Base-by-base conservation (phyloP, 495 filamentous ascomycete species). In the Xylaria palmicola region DNA sequence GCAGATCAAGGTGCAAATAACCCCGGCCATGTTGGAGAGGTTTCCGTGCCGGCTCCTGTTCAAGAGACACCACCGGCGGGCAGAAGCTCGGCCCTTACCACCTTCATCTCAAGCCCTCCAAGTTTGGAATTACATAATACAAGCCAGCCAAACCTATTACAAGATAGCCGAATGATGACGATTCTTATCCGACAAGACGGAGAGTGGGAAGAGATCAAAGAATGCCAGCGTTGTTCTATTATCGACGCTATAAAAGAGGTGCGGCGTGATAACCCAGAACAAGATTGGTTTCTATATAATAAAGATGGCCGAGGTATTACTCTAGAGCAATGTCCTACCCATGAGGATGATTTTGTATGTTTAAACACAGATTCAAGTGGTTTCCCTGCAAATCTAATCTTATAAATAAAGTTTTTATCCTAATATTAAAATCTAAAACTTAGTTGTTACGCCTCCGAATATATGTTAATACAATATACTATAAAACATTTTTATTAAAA, bases 211-310 rank as follows among this genome's bases (percentile, higher is more conserved):
- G 39, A 43, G 17, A 19, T 43, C 17, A 19, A 19, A 19, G 45
- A 49, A 49, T 49, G 13, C 45, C 26, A 26, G 26, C 45, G 45
- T 49, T 10, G 19, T 49, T 10, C 45, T n/a, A 30, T 49, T n/a
- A 49, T 49, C 10, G 45, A 49, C 13, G 45, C 45, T 49, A 49
- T 49, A 49, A 26, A 10, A 49, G 24, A 49, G 45, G 45, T 49
- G 13, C 45, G 45, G 30, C 13, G 26, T 49, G 19, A n/a, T n/a
- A 49, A 32, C 19, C 45, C 45, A 49, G 26, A 49, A n/a, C 45
- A n/a, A 49, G 45, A 49, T n/a, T 49, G 26, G 45, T 49, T 32
- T 49, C 30, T 49, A n/a, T 49, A 49, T n/a, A 30, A 49, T 26
- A 49, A 49, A 49, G 45, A 49, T 32, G 26, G 45, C 19, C 45